Evolutionary conservation across 1,139 yeast species (phyloP).

Genomic region (Yamadazyma aaseri): DNA sequence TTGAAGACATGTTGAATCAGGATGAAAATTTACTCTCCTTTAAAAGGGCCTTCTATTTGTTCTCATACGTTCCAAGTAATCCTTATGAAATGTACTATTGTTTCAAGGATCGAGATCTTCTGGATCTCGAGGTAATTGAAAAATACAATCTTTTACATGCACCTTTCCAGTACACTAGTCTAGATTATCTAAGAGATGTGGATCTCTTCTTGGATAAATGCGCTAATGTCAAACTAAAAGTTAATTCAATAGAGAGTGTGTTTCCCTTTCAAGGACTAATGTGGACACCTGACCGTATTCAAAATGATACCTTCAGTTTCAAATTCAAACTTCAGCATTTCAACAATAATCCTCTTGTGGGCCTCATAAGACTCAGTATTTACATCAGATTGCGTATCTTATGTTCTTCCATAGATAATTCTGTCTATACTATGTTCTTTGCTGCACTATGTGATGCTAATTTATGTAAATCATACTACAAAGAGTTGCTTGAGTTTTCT

Average conservation of each 20-base stretch:
- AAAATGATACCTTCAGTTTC: not conserved
- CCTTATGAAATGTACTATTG: too few relatives aligned
- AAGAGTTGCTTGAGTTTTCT: slow-evolving; percentile 1
- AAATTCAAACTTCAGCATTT: slow-evolving; percentile 5
- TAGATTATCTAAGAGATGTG: slow-evolving; percentile 1
- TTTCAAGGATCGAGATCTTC: too few relatives aligned
- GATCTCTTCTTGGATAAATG: slow-evolving; percentile 1
- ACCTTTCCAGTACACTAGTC: slow-evolving; percentile 4
- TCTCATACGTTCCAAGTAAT: slow-evolving; percentile 5
- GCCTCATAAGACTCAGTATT: slow-evolving; percentile 8
- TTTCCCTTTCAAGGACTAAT: too few relatives aligned
- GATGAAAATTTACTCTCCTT: slow-evolving; percentile 3
- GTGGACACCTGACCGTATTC: too few relatives aligned
- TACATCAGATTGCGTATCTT: slow-evolving; percentile 6
- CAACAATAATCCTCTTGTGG: slow-evolving; percentile 6
- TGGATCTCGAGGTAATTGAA: too few relatives aligned
- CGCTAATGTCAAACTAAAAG: too few relatives aligned
- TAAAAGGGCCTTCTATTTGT: slow-evolving; percentile 16
- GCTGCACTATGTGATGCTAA: slow-evolving; percentile 20
- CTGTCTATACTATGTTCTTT: slow-evolving; percentile 10
- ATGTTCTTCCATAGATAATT: not conserved
- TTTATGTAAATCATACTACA: slow-evolving; percentile 12
- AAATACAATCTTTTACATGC: not conserved
- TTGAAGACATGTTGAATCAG: slow-evolving; percentile 14
- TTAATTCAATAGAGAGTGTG: too few relatives aligned